phyloP scores from a whole-genome alignment of 2,329 filamentous ascomycete species.

The Monilinia laxa region DNA sequence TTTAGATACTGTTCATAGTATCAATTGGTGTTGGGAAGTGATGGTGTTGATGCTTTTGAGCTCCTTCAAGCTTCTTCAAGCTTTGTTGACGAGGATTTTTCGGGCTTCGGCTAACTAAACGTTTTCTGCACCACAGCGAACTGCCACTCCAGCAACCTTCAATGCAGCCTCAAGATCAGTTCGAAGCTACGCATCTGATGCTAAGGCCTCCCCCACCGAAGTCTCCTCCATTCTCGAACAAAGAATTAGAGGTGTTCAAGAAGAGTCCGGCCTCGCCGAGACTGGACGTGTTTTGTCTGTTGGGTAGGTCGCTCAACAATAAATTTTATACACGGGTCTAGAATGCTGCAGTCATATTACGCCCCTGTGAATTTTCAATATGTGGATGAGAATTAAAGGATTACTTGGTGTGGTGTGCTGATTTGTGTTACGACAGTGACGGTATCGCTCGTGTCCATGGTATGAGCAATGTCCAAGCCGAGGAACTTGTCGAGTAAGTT shows the following conservation, averaged over 20 bases:
- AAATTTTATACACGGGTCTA: slow-evolving; percentile 8
- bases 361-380: slow-evolving; percentile 4
- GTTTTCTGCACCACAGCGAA: slow-evolving; percentile 71
- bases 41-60: slow-evolving; percentile 42
- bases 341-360: slow-evolving; percentile 2
- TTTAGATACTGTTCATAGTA: slow-evolving; percentile 45
- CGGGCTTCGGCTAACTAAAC: slow-evolving; percentile 55
- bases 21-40: slow-evolving; percentile 38
- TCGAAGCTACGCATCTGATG: slow-evolving; percentile 87
- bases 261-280: slow-evolving; percentile 95
- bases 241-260: slow-evolving; percentile 96
- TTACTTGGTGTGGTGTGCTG: slow-evolving; percentile 26
- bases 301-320: slow-evolving; percentile 68
- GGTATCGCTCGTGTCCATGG: slow-evolving; percentile 99
- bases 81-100: slow-evolving; percentile 41
- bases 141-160: slow-evolving; percentile 75
- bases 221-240: slow-evolving; percentile 99
- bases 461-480: slow-evolving; percentile 99
- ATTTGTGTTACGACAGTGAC: slow-evolving; percentile 65
- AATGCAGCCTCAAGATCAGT: slow-evolving; percentile 68
- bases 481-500: slow-evolving; percentile 99
- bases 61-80: slow-evolving; percentile 42
- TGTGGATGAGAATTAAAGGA: background rate
- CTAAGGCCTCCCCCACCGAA: slow-evolving; percentile 95
- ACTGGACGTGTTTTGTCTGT: slow-evolving; percentile 98